Evolutionary conservation across 108 stramenopile species (phyloP).

Genomic region (Nitzschia palea): DNA sequence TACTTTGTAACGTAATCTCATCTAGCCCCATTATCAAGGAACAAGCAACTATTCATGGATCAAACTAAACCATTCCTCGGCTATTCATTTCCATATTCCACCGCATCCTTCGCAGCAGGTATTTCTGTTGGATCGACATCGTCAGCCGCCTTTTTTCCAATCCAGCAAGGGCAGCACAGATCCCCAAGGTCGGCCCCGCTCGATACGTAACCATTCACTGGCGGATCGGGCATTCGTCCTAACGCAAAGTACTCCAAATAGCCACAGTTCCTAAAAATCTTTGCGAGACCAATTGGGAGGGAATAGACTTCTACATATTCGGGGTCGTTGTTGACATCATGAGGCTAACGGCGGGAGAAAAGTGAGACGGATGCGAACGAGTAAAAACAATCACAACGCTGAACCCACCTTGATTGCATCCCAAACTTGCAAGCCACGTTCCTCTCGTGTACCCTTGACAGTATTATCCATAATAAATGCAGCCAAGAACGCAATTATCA

Average conservation of each 20-base stretch:
- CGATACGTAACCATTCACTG: constrained; percentile 19
- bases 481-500: constrained; percentile 35
- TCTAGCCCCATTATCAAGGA: not conserved
- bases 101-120: not conserved
- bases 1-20: constrained; percentile 35
- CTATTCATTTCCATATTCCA: not conserved
- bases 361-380: not conserved
- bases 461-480: constrained; percentile 37
- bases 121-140: not conserved
- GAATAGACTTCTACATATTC: constrained; percentile 39
- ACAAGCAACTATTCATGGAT: not conserved
- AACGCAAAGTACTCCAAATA: constrained; percentile 27
- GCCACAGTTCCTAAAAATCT: constrained; percentile 29
- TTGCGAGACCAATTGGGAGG: constrained; percentile 21
- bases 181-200: constrained; percentile 29
- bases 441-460: constrained; percentile 24
- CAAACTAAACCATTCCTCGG: not conserved
- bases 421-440: constrained; percentile 33
- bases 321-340: constrained; percentile 38
- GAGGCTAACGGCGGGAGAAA: constrained; percentile 1
- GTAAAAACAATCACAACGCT: not conserved
- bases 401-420: constrained; percentile 11
- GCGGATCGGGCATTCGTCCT: constrained; percentile 29
- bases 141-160: not conserved
- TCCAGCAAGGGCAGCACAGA: constrained; percentile 26